phyloP scores from a whole-genome alignment of 352 stramenopile species.

The Globisporangium splendens region DNA sequence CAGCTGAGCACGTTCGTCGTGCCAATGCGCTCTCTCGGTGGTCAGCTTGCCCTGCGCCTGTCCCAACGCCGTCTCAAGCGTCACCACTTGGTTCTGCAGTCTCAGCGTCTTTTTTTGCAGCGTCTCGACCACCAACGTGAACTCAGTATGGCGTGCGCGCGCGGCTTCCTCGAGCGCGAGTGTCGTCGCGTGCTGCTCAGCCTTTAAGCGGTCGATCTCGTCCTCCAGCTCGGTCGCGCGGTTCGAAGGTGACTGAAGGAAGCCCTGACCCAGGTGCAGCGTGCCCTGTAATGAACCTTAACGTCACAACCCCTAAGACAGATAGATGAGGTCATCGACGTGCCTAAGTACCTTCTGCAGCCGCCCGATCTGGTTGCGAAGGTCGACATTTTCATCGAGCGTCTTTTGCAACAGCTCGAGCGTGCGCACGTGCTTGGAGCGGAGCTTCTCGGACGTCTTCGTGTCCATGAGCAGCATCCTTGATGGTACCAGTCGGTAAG shows the following conservation, averaged over 20 bases:
- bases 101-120: slow-evolving; percentile 37
- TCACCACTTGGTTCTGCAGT: slow-evolving; percentile 53
- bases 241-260: slow-evolving; percentile 26
- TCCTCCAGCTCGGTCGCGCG: slow-evolving; percentile 47
- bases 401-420: slow-evolving; percentile 79
- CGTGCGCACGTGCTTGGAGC: slow-evolving; percentile 78
- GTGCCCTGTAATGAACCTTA: slow-evolving; percentile 21
- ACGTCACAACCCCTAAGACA: neutral
- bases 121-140: slow-evolving; percentile 23
- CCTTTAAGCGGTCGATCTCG: slow-evolving; percentile 52
- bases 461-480: slow-evolving; percentile 48
- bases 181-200: slow-evolving; percentile 34
- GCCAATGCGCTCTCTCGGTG: slow-evolving; percentile 28
- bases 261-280: slow-evolving; percentile 40
- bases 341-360: slow-evolving; percentile 37
- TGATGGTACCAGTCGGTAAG: neutral
- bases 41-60: slow-evolving; percentile 35
- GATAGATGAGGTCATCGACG: neutral
- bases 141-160: slow-evolving; percentile 25
- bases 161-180: slow-evolving; percentile 32
- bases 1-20: slow-evolving; percentile 23
- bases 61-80: slow-evolving; percentile 35
- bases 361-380: slow-evolving; percentile 40
- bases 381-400: slow-evolving; percentile 70
- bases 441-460: slow-evolving; percentile 60